A percentile compares a stretch with the other conserved stretches of the same genome.
Evolutionary conservation across 371 early-diverging fungal species (phyloP).

Genomic region (Actinomortierella wolfii): DNA sequence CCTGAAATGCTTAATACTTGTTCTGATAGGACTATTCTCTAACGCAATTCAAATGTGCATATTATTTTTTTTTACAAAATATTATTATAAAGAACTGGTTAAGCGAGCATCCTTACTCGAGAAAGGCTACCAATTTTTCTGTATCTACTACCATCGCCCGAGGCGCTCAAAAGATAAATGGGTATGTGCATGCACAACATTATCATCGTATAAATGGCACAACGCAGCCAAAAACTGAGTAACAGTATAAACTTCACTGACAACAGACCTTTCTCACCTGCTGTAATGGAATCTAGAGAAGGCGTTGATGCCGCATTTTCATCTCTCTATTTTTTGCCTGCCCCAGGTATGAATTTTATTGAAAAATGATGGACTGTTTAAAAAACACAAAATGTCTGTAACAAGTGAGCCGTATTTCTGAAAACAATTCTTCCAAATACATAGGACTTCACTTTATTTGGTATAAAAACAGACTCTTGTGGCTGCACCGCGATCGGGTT

Average conservation of each 20-base stretch:
- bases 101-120: slow-evolving; percentile 62
- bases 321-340: slow-evolving; percentile 65
- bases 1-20: too few relatives aligned
- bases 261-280: too few relatives aligned
- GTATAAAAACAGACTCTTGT: slow-evolving; percentile 55
- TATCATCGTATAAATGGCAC: too few relatives aligned
- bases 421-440: too few relatives aligned
- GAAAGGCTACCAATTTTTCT: slow-evolving; percentile 59
- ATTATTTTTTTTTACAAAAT: too few relatives aligned
- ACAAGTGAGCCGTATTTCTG: not conserved
- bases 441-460: slow-evolving; percentile 64
- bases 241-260: too few relatives aligned
- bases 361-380: too few relatives aligned
- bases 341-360: slow-evolving; percentile 51
- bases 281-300: too few relatives aligned
- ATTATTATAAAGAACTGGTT: slow-evolving; percentile 70
- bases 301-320: slow-evolving; percentile 53
- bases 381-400: not conserved
- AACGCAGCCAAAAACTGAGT: too few relatives aligned
- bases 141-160: slow-evolving; percentile 61
- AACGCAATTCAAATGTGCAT: too few relatives aligned
- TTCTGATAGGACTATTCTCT: not conserved
- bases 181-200: too few relatives aligned
- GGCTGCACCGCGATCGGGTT: slow-evolving; percentile 49
- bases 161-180: slow-evolving; percentile 50